Conservation (phyloP, 1,139 yeast species). For the Meyerozyma athensensis region DNA sequence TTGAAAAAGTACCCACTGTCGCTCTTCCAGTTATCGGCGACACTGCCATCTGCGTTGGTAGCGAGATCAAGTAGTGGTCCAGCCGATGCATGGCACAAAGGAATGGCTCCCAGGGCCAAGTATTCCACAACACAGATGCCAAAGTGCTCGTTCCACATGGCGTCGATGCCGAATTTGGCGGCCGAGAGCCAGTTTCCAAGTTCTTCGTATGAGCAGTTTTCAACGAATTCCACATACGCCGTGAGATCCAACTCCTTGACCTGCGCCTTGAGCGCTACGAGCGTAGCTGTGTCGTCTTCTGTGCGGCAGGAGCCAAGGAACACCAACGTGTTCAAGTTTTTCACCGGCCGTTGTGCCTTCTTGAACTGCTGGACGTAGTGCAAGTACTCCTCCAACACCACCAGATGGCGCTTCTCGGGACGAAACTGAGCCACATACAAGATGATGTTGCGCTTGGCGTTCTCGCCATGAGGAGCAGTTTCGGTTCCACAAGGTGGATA, state of each 20-base stretch:
- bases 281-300: conserved; percentile 57
- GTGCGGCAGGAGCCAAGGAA: conserved; percentile 85
- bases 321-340: conserved; percentile 48
- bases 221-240: conserved; percentile 56
- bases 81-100: conserved; percentile 89
- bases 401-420: conserved; percentile 85
- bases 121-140: conserved; percentile 98
- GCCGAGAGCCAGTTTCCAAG: conserved; percentile 52
- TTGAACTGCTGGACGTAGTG: conserved; percentile 34
- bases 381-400: conserved; percentile 62
- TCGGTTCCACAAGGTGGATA: conserved; percentile 89
- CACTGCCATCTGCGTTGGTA: conserved; percentile 15
- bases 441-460: conserved; percentile 35
- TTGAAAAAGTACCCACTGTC: conserved; percentile 75
- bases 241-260: conserved; percentile 46
- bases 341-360: conserved; percentile 16
- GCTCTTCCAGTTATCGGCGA: conserved; percentile 26
- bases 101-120: conserved; percentile 79
- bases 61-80: conserved; percentile 92
- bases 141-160: conserved; percentile 99
- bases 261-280: conserved; percentile 41
- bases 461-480: conserved; percentile 1
- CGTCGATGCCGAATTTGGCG: conserved; percentile 78
- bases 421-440: conserved; percentile 90
- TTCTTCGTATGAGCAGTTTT: conserved; percentile 70